Evolutionary conservation across 1,139 yeast genomes (phyloP).

Genomic region (Kluyveromyces sp.): DNA sequence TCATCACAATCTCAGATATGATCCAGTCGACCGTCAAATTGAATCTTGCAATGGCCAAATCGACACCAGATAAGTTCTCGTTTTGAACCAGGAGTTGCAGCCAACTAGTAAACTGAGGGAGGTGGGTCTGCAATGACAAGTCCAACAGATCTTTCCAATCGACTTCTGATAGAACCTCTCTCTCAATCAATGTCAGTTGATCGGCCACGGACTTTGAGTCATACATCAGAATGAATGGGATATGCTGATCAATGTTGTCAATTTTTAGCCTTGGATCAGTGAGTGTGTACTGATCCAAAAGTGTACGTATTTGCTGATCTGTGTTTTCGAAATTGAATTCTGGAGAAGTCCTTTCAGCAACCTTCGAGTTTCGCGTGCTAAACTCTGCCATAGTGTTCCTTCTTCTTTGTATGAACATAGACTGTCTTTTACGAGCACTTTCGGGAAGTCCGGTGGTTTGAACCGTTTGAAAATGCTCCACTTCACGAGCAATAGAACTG

Average conservation of each 20-base stretch:
- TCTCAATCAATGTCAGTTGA: constrained; percentile 80
- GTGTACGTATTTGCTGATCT: constrained; percentile 19
- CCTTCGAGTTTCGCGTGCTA: constrained; percentile 14
- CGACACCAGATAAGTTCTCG: constrained; percentile 60
- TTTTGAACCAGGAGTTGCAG: constrained; percentile 63
- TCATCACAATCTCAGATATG: constrained; percentile 74
- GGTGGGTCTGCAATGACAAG: constrained; percentile 61
- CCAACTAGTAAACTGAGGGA: constrained; percentile 82
- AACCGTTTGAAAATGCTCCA: constrained; percentile 24
- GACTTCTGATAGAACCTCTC: constrained; percentile 73
- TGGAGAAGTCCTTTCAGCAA: constrained; percentile 13
- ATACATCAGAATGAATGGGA: constrained; percentile 73
- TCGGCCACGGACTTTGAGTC: constrained; percentile 60
- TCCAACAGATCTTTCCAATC: constrained; percentile 91
- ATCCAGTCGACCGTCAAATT: constrained; percentile 91
- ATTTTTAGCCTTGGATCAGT: constrained; percentile 24
- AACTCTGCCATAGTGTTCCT: constrained; percentile 33
- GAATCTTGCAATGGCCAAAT: constrained; percentile 80
- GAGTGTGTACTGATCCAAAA: constrained; percentile 22
- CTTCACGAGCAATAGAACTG: constrained; percentile 26
- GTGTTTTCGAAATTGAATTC: constrained; percentile 8
- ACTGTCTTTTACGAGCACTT: constrained; percentile 21
- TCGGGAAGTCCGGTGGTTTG: constrained; percentile 6
- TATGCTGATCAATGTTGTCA: constrained; percentile 41
- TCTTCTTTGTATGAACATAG: constrained; percentile 34